Conservation (phyloP, 805 yeast genomes). For the Spathaspora passalidarum region DNA sequence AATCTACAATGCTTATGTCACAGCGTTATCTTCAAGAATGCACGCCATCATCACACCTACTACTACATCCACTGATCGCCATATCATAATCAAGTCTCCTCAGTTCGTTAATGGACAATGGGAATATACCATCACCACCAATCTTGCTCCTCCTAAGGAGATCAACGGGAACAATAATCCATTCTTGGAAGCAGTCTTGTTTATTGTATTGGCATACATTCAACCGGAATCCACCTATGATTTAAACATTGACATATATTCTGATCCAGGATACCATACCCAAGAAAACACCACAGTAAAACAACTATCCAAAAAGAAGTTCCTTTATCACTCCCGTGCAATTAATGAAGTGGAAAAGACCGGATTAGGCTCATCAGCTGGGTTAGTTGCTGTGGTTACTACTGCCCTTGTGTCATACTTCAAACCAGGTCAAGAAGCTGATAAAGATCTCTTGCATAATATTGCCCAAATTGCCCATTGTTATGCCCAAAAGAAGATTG, state of each 20-base stretch:
- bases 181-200: constrained; percentile 64
- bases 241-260: constrained; percentile 59
- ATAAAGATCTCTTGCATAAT: constrained; percentile 58
- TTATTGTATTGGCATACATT: constrained; percentile 53
- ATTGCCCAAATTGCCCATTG: constrained; percentile 89
- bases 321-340: constrained; percentile 56
- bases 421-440: constrained; percentile 12
- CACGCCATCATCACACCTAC: constrained; percentile 50
- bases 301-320: constrained; percentile 34
- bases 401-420: constrained; percentile 61
- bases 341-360: constrained; percentile 84
- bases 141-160: constrained; percentile 20
- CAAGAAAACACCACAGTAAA: constrained; percentile 46
- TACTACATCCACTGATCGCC: constrained; percentile 9
- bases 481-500: constrained; percentile 90
- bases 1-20: constrained; percentile 67
- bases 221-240: constrained; percentile 27
- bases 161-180: constrained; percentile 53
- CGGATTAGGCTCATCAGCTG: constrained; percentile 95
- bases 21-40: constrained; percentile 88
- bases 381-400: constrained; percentile 76
- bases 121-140: constrained; percentile 43
- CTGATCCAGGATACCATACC: constrained; percentile 90
- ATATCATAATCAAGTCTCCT: constrained; percentile 59
- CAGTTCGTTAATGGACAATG: constrained; percentile 74